Base-by-base conservation (phyloP, 345 rosid species). In the Eucalyptus fibrosa region DNA sequence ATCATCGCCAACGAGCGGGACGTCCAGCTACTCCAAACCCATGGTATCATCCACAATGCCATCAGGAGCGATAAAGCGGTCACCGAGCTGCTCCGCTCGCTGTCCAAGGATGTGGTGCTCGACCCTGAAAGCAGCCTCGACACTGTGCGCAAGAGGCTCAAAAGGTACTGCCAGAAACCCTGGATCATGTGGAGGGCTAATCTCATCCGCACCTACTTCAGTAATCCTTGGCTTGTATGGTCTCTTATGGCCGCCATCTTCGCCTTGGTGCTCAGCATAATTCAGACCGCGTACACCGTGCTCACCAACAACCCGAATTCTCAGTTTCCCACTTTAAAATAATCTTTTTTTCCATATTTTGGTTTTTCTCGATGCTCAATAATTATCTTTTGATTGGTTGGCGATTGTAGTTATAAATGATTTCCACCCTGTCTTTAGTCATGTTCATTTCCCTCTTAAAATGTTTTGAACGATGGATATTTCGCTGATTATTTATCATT, bases 181-280 rank as follows among this genome's bases (percentile, higher is more conserved):
- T 92, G 93, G 93, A 91, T 89, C 51, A 91, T 89, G 86, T 94
- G 95, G 94, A 91, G 93, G 17, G 92, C 93, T 55, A 94, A 94
- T 89, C 91, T 93, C 42, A 82, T 92, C 34, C 93, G 92, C 82
- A 92, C 93, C 51, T 94, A 93, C 87, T 94, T 94, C 89, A 91
- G 92, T 67, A 94, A 86, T 83, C 95, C 96, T 13, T 93, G 95
- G 96, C 91, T 92, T 56, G 49, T 90, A 15, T 87, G 92, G 34
- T 91, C 95, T 15, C 85, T 93, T 5, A 87, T 91, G 3, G 93
- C 92, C 18, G 92, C 91, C 2, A 0, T 93, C 88, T 89, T 94
- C 87, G 91, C 93, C 24, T 93, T 94, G 40, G 94, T 92, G 44
- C 93, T 94, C 87, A 92, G 94, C 4, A 82, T 92, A 37, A 87